A percentile compares a stretch with the other conserved stretches of the same genome.
These are phyloP conservation scores for Cladorrhinum sp. DNA, from an alignment of 2,329 filamentous ascomycete genomes.

Conservation along the genomic window DNA sequence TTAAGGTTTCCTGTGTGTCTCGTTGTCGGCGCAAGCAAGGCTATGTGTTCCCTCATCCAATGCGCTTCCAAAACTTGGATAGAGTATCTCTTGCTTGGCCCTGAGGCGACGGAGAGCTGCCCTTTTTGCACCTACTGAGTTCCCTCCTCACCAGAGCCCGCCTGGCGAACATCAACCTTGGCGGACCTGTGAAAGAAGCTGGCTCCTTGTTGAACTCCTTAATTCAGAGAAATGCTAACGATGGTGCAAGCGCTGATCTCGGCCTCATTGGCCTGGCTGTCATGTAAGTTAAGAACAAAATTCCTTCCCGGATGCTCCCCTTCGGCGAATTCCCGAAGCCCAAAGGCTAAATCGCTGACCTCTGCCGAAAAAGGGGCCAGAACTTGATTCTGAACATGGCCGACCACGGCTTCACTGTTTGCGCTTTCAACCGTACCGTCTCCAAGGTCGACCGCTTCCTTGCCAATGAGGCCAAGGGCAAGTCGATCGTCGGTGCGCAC, in stretches of 20 bases:
- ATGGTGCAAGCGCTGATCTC: constrained; percentile 71
- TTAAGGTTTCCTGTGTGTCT: neutral
- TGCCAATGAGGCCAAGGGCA: constrained; percentile 88
- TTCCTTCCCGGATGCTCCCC: constrained; percentile 2
- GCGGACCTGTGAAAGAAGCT: constrained; percentile 49
- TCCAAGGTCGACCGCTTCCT: constrained; percentile 96
- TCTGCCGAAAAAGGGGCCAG: constrained; percentile 56
- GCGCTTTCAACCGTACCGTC: constrained; percentile 98
- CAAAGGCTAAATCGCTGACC: neutral
- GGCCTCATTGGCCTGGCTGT: constrained; percentile 91
- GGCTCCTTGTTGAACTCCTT: constrained; percentile 28
- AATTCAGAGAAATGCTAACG: constrained; percentile 52
- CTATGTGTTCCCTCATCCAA: neutral
- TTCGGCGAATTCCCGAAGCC: neutral
- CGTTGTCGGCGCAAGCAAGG: neutral
- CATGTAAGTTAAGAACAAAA: constrained; percentile 56
- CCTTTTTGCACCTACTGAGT: constrained; percentile 35
- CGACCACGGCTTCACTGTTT: constrained; percentile 91
- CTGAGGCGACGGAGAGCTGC: constrained; percentile 9
- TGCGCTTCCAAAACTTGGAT: neutral
- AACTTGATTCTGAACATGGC: constrained; percentile 89
- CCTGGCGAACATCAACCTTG: constrained; percentile 70
- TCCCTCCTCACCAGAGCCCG: constrained; percentile 57
- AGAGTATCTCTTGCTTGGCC: neutral
- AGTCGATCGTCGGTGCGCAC: constrained; percentile 91